Evolutionary conservation across 768 basidiomycete species (phyloP).

Genomic region (Phaffia tasmanica): DNA sequence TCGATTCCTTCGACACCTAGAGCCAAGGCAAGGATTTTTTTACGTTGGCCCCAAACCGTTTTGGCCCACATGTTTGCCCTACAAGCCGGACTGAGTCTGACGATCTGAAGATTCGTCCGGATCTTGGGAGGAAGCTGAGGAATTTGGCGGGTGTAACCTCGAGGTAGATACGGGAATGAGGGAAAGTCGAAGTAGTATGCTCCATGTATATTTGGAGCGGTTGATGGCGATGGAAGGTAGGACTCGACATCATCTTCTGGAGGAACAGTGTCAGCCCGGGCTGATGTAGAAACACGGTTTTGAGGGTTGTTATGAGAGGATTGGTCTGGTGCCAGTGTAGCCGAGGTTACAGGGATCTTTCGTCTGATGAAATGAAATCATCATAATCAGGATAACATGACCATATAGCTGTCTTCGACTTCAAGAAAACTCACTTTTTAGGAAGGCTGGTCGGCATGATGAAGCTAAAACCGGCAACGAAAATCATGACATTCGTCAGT

Average conservation of each 20-base stretch:
- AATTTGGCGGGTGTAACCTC: conserved; percentile 8
- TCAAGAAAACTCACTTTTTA: conserved; percentile 10
- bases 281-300: background rate
- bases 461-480: no score
- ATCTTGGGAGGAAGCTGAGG: conserved; percentile 2
- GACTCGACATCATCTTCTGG: background rate
- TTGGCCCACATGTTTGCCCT: conserved; percentile 22
- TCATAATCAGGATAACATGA: background rate
- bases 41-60: conserved; percentile 18
- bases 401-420: background rate
- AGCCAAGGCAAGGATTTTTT: conserved; percentile 5
- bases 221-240: background rate
- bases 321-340: conserved; percentile 1
- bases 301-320: background rate
- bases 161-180: conserved; percentile 13
- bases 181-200: conserved; percentile 1
- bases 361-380: conserved; percentile 5
- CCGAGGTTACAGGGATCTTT: conserved; percentile 15
- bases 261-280: background rate
- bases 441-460: conserved; percentile 10
- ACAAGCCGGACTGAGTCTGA: conserved; percentile 12
- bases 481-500: no score
- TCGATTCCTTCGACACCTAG: conserved; percentile 16
- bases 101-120: conserved; percentile 1
- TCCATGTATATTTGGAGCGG: background rate